Conservation (phyloP, 164 flowering plant species). For the Liriodendron chinense region DNA sequence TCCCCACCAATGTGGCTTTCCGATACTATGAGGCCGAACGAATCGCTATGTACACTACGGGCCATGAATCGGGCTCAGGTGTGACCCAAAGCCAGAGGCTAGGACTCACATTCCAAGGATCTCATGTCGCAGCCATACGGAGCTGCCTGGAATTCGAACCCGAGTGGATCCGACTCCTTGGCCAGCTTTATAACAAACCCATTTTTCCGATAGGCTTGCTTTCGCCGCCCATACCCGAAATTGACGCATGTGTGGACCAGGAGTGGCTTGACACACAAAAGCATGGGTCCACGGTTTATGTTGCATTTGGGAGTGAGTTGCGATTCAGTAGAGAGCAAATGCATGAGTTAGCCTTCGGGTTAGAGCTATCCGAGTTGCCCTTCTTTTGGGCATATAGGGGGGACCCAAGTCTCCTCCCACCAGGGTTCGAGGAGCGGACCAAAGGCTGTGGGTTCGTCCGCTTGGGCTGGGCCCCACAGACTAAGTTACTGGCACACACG, state of each 20-base stretch:
- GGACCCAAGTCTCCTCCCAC: slow-evolving; percentile 18
- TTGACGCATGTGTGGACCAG: slow-evolving; percentile 19
- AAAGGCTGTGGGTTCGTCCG: slow-evolving; percentile 26
- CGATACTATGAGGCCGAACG: slow-evolving; percentile 12
- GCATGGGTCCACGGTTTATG: slow-evolving; percentile 19
- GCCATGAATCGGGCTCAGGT: slow-evolving; percentile 10
- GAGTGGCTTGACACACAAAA: slow-evolving; percentile 16
- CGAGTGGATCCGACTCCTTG: slow-evolving; percentile 8
- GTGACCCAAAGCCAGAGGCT: slow-evolving; percentile 3
- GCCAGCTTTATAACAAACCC: slow-evolving; percentile 11
- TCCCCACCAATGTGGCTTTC: background rate
- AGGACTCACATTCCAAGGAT: background rate
- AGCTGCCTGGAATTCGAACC: slow-evolving; percentile 15
- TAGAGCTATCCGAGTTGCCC: slow-evolving; percentile 28
- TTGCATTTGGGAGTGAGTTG: slow-evolving; percentile 37
- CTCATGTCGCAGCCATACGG: slow-evolving; percentile 11
- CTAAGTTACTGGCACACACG: slow-evolving; percentile 32
- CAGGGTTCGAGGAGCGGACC: slow-evolving; percentile 33
- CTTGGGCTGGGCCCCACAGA: slow-evolving; percentile 41
- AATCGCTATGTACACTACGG: background rate
- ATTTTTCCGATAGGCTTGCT: slow-evolving; percentile 18
- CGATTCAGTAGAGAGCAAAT: slow-evolving; percentile 20
- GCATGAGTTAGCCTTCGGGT: slow-evolving; percentile 30
- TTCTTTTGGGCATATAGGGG: slow-evolving; percentile 44
- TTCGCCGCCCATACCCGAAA: background rate